Evolutionary conservation across 2,329 filamentous ascomycete species (phyloP), one percentile per base, ranked within the genome.

Genomic region (Cercospora zeae-maydis): DNA sequence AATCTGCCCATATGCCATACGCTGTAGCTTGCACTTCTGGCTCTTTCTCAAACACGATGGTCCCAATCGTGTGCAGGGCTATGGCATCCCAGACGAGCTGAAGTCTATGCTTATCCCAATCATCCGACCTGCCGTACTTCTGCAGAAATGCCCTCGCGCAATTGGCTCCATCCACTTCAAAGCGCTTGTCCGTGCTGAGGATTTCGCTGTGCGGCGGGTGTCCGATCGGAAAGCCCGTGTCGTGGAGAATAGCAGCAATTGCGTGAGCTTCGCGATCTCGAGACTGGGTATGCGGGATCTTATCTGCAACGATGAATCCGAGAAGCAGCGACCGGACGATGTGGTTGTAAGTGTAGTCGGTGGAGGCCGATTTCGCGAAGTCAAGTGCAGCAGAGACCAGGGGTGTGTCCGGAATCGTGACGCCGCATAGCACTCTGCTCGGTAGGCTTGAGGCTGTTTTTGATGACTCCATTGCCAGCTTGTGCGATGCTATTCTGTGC

Each of bases 81-180:
- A 83, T 83, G 11, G 77, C 69, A 65, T 83, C 80, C 80, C 80
- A 83, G 13, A 81, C 75, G 5, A 82, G 72, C 70, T 83, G 80
- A 3, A 78, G 63, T 3, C 78, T 73, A 33, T 76, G 73, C 30
- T 76, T 71, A 52, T 79, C 75, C 78, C 79, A 81, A 14, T 66
- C 54, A 36, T 62, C 58, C 5, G 66, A 59, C n/a, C 61, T 59
- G 16, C 65, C 65, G 58, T 75, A 54, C 42, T 42, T 57, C 34
- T 58, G 60, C 52, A 81, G 58, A 61, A 81, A 82, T 0, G 76
- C 70, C 0, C 78, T 70, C 1, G 81, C 78, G 2, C 75, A 78
- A 59, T 79, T 76, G 8, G 80, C 81, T 13, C 81, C 78, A 67
- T 83, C 81, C 24, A 83, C 79, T 63, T 84, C 81, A 69, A 83